phyloP scores from a whole-genome alignment of 768 basidiomycete genomes.

The Cyathus striatus region DNA sequence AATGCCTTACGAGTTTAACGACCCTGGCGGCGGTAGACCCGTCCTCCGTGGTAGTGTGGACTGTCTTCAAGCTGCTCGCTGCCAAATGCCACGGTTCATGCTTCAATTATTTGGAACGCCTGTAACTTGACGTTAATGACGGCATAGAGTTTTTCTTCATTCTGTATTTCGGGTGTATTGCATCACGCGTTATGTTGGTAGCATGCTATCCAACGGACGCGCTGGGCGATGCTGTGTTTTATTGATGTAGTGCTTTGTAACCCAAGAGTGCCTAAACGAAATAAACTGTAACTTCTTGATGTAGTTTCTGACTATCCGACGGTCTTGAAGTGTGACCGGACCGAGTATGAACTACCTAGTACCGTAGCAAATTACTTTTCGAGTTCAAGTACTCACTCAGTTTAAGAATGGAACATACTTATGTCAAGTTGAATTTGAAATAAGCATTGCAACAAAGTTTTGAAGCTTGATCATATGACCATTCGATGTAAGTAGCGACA shows the following conservation, averaged over 20 bases:
- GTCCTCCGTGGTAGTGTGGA: no score
- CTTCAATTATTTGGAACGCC: not conserved
- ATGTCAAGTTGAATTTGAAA: no score
- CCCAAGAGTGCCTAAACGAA: conserved; percentile 11
- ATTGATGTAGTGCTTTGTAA: conserved; percentile 9
- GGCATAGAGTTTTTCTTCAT: conserved; percentile 3
- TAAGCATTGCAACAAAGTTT: no score
- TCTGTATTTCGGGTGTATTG: conserved; percentile 3
- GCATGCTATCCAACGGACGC: not conserved
- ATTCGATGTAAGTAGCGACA: no score
- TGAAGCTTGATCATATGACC: no score
- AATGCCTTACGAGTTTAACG: not conserved
- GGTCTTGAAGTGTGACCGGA: no score
- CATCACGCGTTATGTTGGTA: not conserved
- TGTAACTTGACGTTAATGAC: not conserved
- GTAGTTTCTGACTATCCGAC: not conserved
- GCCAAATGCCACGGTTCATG: not conserved
- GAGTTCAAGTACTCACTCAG: no score
- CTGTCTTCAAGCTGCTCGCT: not conserved
- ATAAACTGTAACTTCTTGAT: conserved; percentile 5
- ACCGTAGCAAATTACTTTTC: no score
- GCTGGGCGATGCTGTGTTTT: conserved; percentile 4
- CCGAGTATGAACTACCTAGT: no score
- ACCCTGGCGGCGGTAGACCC: conserved; percentile 1
- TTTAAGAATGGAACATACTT: no score